Evolutionary conservation across 2,329 filamentous ascomycete species (phyloP).

Genomic region (Ustulina deusta): DNA sequence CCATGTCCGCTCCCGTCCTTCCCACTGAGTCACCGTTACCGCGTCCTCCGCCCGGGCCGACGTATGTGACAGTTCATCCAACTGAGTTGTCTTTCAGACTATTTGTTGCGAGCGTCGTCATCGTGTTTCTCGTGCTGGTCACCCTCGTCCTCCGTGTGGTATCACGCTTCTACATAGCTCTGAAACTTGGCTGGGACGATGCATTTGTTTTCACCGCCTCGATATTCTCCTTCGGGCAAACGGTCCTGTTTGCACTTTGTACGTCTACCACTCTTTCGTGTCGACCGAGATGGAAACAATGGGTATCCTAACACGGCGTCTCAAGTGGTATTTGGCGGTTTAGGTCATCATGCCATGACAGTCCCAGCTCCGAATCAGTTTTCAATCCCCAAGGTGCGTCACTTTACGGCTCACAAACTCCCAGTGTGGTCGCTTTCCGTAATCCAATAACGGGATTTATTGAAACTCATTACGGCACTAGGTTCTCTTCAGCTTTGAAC

Average conservation of each 20-base stretch:
- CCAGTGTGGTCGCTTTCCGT: neutral
- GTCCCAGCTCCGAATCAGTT: conserved; percentile 41
- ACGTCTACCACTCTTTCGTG: conserved; percentile 17
- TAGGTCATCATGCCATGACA: conserved; percentile 38
- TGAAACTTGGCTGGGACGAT: conserved; percentile 41
- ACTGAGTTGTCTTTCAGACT: conserved; percentile 35
- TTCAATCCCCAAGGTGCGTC: conserved; percentile 40
- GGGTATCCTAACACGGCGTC: conserved; percentile 13
- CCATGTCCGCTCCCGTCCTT: conserved; percentile 27
- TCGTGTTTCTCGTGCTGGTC: conserved; percentile 35
- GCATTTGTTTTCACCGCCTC: conserved; percentile 35
- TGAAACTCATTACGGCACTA: conserved; percentile 16
- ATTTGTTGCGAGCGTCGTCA: conserved; percentile 35
- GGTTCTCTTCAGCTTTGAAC: conserved; percentile 42
- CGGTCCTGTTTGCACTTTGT: conserved; percentile 38
- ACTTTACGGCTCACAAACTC: neutral
- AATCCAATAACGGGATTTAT: neutral
- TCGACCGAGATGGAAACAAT: neutral
- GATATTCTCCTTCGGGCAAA: conserved; percentile 36
- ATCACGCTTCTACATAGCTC: conserved; percentile 37
- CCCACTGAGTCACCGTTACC: conserved; percentile 34
- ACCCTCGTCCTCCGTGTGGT: conserved; percentile 34
- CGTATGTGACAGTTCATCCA: conserved; percentile 35
- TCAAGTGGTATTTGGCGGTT: conserved; percentile 40
- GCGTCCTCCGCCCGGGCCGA: conserved; percentile 36